A percentile compares a stretch with the other conserved stretches of the same genome.
Evolutionary conservation across 2,329 filamentous ascomycete genomes (phyloP).

Genomic region (Capronia epimyces): DNA sequence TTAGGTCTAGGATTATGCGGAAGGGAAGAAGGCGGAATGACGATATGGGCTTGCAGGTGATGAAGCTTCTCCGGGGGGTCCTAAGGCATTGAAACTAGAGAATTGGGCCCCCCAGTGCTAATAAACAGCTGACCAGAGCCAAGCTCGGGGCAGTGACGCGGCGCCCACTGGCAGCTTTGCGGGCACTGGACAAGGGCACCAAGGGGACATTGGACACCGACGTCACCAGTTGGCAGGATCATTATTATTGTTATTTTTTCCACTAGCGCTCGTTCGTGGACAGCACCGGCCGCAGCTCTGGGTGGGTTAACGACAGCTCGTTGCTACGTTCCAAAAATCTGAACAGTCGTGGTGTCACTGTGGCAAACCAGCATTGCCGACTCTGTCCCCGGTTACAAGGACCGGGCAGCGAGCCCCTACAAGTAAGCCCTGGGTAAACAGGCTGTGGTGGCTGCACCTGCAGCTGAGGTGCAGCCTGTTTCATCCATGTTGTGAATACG

Average conservation of each 20-base stretch:
- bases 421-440: too few species aligned
- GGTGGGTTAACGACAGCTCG: too few species aligned
- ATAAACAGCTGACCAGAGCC: neutral
- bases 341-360: neutral
- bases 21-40: conserved; percentile 13
- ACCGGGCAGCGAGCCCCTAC: too few species aligned
- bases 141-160: neutral
- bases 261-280: too few species aligned
- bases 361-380: neutral
- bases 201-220: neutral
- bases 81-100: neutral
- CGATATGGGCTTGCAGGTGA: neutral
- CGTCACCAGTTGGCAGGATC: neutral
- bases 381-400: too few species aligned
- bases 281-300: too few species aligned
- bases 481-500: neutral
- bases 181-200: too few species aligned
- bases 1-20: neutral
- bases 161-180: neutral
- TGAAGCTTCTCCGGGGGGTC: neutral
- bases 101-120: neutral
- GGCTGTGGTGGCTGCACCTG: neutral
- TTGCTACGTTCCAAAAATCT: too few species aligned
- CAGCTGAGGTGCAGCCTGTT: too few species aligned
- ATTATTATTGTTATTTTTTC: too few species aligned